Evolutionary conservation across 768 basidiomycete genomes (phyloP).

Genomic region (Amanita pallidorosea): DNA sequence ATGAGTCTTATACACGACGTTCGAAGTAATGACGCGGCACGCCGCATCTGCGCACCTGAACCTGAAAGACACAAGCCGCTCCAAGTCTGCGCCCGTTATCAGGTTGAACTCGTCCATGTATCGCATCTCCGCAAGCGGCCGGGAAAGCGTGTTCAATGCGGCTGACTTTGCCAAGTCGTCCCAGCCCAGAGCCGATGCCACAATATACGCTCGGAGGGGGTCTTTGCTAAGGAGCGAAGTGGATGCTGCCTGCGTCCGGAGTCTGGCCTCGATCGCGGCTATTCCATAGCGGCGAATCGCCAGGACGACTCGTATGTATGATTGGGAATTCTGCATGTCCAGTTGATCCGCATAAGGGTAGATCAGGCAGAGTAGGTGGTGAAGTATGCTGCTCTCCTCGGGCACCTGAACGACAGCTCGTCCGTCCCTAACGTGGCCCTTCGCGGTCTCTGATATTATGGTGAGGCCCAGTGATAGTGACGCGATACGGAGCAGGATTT

Average conservation of each 20-base stretch:
- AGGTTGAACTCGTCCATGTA: neutral
- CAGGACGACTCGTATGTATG: neutral
- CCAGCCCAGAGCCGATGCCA: neutral
- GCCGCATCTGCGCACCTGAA: constrained; percentile 2
- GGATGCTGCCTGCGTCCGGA: neutral
- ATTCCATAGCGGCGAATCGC: neutral
- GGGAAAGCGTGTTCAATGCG: neutral
- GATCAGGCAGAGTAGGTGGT: constrained; percentile 4
- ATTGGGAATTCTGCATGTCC: neutral
- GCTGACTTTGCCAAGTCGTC: neutral
- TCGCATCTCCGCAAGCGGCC: neutral
- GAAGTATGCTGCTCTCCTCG: constrained; percentile 8
- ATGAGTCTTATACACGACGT: neutral
- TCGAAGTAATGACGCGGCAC: neutral
- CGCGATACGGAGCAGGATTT: constrained; percentile 15
- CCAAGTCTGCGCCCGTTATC: neutral
- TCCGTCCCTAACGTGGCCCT: neutral
- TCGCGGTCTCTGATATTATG: constrained; percentile 12
- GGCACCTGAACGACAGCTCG: constrained; percentile 5
- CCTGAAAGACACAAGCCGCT: neutral
- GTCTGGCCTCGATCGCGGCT: neutral
- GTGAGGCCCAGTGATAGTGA: constrained; percentile 21
- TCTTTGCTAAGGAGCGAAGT: neutral
- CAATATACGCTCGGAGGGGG: neutral
- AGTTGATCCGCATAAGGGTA: neutral